phyloP scores from a whole-genome alignment of 805 yeast genomes.

The Lipomyces yamanashiensis region DNA sequence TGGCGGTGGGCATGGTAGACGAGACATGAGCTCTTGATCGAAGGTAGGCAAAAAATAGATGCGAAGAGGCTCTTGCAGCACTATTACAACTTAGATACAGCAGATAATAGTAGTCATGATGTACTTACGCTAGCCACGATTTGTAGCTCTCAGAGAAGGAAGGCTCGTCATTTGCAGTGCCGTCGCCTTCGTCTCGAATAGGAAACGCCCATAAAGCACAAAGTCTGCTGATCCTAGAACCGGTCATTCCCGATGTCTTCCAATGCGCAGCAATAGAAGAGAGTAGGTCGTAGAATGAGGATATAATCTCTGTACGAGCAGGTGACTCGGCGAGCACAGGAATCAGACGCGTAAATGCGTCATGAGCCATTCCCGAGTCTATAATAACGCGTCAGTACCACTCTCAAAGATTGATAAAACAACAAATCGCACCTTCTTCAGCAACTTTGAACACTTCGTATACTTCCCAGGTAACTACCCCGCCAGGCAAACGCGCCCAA shows the following conservation, averaged over 20 bases:
- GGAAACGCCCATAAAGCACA: constrained; percentile 90
- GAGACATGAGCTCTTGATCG: constrained; percentile 51
- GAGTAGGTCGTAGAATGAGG: constrained; percentile 81
- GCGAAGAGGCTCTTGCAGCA: constrained; percentile 85
- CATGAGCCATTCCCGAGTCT: constrained; percentile 67
- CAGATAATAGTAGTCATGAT: neutral
- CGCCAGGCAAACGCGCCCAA: constrained; percentile 81
- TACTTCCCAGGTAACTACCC: constrained; percentile 84
- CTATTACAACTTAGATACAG: constrained; percentile 59
- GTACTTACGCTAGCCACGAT: constrained; percentile 20
- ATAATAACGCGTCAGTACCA: constrained; percentile 35
- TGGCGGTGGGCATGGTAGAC: constrained; percentile 6
- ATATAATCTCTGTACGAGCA: constrained; percentile 86
- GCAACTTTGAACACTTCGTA: constrained; percentile 69
- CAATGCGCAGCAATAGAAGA: constrained; percentile 80
- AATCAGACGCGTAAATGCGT: constrained; percentile 70
- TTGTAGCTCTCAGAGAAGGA: constrained; percentile 24
- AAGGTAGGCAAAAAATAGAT: constrained; percentile 73
- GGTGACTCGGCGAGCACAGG: constrained; percentile 83
- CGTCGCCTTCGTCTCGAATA: constrained; percentile 45
- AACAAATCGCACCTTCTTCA: constrained; percentile 48
- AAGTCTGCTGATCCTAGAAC: constrained; percentile 77
- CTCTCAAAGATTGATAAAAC: neutral
- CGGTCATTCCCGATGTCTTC: constrained; percentile 75
- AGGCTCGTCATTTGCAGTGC: neutral